These are phyloP conservation scores for Geranomyces michiganensis DNA, from an alignment of 192 early-diverging fungal species.

Conservation along the genomic window DNA sequence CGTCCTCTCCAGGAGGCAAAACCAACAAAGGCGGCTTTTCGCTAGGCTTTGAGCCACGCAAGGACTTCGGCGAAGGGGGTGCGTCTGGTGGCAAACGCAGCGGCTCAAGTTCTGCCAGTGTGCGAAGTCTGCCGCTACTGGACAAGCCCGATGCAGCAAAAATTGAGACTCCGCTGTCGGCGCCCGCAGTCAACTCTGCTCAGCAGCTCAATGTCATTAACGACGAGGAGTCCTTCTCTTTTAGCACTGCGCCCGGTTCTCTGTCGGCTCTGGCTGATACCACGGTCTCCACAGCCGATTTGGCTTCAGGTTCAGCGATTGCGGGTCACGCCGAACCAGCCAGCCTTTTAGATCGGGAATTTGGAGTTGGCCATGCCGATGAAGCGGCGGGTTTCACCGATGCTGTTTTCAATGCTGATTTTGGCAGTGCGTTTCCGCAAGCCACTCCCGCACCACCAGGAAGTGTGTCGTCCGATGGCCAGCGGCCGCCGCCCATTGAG, in stretches of 20 bases:
- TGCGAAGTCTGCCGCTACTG: conserved; percentile 20
- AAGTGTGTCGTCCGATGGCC: neutral
- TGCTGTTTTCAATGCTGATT: conserved; percentile 1
- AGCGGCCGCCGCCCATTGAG: conserved; percentile 5
- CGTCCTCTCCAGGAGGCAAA: no score
- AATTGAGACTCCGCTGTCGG: neutral
- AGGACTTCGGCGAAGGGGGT: conserved; percentile 4
- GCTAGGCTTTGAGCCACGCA: conserved; percentile 14
- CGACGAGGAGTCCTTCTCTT: neutral
- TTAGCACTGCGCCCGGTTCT: conserved; percentile 2
- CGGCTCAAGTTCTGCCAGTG: conserved; percentile 10
- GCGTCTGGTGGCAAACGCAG: neutral
- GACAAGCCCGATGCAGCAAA: neutral
- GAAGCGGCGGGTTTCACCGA: conserved; percentile 1
- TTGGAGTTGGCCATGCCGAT: conserved; percentile 8
- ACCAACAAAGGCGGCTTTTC: conserved; percentile 1
- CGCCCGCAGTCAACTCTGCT: neutral
- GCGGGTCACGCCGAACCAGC: neutral
- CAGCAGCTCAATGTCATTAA: neutral
- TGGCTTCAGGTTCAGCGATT: neutral
- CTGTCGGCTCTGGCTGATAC: neutral
- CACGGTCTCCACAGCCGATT: neutral
- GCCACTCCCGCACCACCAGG: neutral
- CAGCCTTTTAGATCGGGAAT: neutral
- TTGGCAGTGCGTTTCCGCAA: neutral